These are phyloP conservation scores for Penicillium olsonii DNA, from an alignment of 2,329 filamentous ascomycete genomes.

Conservation along the genomic window DNA sequence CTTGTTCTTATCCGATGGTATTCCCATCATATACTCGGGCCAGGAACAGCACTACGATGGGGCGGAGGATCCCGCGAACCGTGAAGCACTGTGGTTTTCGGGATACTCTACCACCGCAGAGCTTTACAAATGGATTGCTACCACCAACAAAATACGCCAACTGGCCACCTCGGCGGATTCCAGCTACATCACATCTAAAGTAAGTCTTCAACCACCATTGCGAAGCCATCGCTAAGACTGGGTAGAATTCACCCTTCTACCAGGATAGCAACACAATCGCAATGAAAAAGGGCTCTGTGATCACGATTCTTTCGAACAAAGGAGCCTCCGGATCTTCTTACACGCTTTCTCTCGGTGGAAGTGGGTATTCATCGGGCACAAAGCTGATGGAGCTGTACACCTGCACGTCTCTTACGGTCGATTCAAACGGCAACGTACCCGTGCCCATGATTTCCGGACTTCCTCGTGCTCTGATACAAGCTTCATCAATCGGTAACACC, in stretches of 20 bases:
- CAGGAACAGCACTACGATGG: constrained; percentile 64
- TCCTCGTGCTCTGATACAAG: constrained; percentile 38
- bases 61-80: constrained; percentile 52
- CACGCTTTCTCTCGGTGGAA: constrained; percentile 24
- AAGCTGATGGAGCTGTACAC: constrained; percentile 31
- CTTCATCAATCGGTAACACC: constrained; percentile 13
- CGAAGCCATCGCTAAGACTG: neutral
- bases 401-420: constrained; percentile 48
- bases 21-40: constrained; percentile 68
- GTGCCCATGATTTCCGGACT: constrained; percentile 47
- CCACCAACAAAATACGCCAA: constrained; percentile 54
- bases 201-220: constrained; percentile 1
- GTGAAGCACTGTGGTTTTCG: constrained; percentile 62
- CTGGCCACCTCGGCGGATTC: constrained; percentile 41
- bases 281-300: constrained; percentile 39
- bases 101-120: constrained; percentile 49
- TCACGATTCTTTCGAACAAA: constrained; percentile 48
- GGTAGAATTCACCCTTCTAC: constrained; percentile 43
- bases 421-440: constrained; percentile 45
- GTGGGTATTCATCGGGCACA: constrained; percentile 24
- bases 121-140: constrained; percentile 52
- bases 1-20: constrained; percentile 60
- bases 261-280: constrained; percentile 46
- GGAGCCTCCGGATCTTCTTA: constrained; percentile 32
- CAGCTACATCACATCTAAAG: constrained; percentile 44